Percentiles rank a stretch among this genome's conserved stretches.
These are phyloP conservation scores for Sextonia rubra DNA, from an alignment of 164 flowering plant genomes.

Conservation along the genomic window DNA sequence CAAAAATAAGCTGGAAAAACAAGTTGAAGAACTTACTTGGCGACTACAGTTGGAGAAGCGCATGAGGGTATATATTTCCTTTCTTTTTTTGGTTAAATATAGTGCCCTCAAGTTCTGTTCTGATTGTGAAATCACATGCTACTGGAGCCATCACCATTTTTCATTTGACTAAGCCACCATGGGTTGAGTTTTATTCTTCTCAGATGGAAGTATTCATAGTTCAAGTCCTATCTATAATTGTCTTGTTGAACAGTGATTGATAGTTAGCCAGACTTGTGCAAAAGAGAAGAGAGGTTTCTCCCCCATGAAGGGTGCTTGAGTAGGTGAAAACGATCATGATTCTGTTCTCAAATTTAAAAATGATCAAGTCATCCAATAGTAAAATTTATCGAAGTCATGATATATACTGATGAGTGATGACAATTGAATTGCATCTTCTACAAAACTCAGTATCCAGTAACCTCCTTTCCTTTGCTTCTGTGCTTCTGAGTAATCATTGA, in stretches of 20 bases:
- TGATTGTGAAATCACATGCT: background rate
- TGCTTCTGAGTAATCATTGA: background rate
- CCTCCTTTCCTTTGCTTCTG: background rate
- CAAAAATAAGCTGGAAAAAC: slow-evolving; percentile 93
- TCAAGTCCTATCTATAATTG: background rate
- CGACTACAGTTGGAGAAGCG: slow-evolving; percentile 88
- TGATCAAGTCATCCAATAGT: background rate
- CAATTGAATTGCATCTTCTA: background rate
- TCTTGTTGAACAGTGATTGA: background rate
- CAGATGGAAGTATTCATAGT: background rate
- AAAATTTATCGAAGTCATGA: background rate
- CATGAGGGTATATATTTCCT: slow-evolving; percentile 58
- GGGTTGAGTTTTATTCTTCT: background rate
- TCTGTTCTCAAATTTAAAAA: too few relatives aligned
- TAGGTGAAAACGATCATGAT: too few relatives aligned
- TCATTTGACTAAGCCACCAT: background rate
- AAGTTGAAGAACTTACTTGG: slow-evolving; percentile 97
- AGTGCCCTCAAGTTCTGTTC: background rate
- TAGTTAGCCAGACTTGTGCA: too few relatives aligned
- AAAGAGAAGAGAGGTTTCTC: too few relatives aligned
- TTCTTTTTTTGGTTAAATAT: background rate
- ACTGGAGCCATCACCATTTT: background rate
- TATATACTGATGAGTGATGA: background rate
- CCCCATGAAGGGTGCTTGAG: too few relatives aligned
- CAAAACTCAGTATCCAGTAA: background rate